Percentiles rank a stretch among this genome's conserved stretches.
Evolutionary conservation across 495 filamentous ascomycete species (phyloP).

Genomic region (Penicillium flavigenum): DNA sequence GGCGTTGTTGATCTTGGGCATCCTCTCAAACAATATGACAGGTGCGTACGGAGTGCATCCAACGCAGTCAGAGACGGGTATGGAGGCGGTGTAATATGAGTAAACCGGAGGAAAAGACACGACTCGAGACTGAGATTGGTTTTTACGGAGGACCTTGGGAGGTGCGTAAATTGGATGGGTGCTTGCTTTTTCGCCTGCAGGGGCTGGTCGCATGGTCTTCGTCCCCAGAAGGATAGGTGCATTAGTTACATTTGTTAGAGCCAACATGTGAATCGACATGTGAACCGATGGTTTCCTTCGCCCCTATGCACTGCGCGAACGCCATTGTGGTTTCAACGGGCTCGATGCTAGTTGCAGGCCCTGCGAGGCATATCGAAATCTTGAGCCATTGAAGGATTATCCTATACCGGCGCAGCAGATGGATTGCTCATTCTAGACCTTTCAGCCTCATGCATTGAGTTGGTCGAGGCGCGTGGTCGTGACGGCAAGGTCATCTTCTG

Average conservation of each 20-base stretch:
- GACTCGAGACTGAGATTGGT: neutral
- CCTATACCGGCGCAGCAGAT: slow-evolving; percentile 18
- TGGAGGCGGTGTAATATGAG: neutral
- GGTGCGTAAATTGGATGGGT: neutral
- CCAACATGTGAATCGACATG: slow-evolving; percentile 1
- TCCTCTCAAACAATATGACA: slow-evolving; percentile 4
- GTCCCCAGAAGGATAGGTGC: neutral
- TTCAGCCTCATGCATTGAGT: slow-evolving; percentile 17
- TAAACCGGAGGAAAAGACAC: neutral
- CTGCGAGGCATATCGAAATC: neutral
- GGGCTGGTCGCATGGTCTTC: slow-evolving; percentile 5
- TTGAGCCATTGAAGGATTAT: neutral
- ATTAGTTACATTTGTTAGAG: neutral
- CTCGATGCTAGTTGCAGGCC: neutral
- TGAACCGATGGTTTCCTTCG: neutral
- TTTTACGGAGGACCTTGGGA: neutral
- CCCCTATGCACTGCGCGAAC: neutral
- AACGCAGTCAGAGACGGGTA: neutral
- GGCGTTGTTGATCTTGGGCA: slow-evolving; percentile 6
- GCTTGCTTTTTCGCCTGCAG: slow-evolving; percentile 1
- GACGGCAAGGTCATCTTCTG: slow-evolving; percentile 19
- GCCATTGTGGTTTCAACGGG: neutral
- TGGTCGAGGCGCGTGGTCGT: slow-evolving; percentile 19
- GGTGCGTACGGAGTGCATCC: neutral
- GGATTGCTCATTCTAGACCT: slow-evolving; percentile 11